A percentile compares a stretch with the other conserved stretches of the same genome.
phyloP scores from a whole-genome alignment of 768 basidiomycete species.

The Trametes meyenii region DNA sequence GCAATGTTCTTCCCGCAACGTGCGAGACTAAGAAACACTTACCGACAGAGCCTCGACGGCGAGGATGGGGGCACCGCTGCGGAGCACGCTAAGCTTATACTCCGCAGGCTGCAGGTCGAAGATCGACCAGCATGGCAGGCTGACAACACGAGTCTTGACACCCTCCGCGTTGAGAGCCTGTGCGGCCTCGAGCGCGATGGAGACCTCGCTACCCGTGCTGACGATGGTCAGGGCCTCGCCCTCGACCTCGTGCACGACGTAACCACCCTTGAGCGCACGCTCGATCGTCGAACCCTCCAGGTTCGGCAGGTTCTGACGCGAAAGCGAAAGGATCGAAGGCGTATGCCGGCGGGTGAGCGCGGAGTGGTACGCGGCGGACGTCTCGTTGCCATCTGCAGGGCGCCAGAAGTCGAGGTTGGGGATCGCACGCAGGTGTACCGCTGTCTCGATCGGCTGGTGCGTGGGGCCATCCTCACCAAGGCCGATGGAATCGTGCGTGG shows the following conservation, averaged over 20 bases:
- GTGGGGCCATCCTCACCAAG: slow-evolving; percentile 94
- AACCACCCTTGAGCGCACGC: slow-evolving; percentile 81
- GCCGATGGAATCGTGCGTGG: slow-evolving; percentile 95
- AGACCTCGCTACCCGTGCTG: slow-evolving; percentile 86
- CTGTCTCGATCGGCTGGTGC: slow-evolving; percentile 93
- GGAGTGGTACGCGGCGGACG: slow-evolving; percentile 87
- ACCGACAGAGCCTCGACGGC: slow-evolving; percentile 83
- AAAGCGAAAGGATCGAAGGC: slow-evolving; percentile 82
- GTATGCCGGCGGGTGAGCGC: slow-evolving; percentile 75
- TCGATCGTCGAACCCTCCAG: slow-evolving; percentile 87
- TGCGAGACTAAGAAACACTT: slow-evolving; percentile 30
- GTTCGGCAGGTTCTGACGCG: slow-evolving; percentile 92
- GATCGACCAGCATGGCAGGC: slow-evolving; percentile 87
- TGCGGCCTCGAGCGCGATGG: slow-evolving; percentile 86
- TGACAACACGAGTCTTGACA: slow-evolving; percentile 80
- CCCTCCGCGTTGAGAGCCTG: slow-evolving; percentile 76
- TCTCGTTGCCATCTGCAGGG: slow-evolving; percentile 95
- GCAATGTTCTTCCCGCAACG: neutral
- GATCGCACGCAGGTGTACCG: slow-evolving; percentile 80
- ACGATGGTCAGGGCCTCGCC: slow-evolving; percentile 89
- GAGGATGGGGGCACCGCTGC: slow-evolving; percentile 87
- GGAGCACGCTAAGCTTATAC: slow-evolving; percentile 83
- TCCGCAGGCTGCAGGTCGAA: slow-evolving; percentile 81
- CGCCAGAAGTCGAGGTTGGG: slow-evolving; percentile 95
- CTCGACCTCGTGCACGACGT: slow-evolving; percentile 81